Percentiles rank a stretch among this genome's conserved stretches.
phyloP scores from a whole-genome alignment of 371 early-diverging fungal genomes.

The Circinella umbellata region DNA sequence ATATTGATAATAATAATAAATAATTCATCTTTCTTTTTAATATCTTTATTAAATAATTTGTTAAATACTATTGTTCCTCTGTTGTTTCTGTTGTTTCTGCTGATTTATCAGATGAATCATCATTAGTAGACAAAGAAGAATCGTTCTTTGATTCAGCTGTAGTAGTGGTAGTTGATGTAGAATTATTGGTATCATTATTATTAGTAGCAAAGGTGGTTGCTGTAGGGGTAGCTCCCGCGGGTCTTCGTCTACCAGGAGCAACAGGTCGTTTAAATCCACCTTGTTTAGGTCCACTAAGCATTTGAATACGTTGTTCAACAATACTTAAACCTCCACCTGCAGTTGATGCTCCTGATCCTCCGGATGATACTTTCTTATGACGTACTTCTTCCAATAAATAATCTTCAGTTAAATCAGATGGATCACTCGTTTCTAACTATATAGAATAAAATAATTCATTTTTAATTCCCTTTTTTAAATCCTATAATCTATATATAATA shows the following conservation, averaged over 20 bases:
- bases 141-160: neutral
- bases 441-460: too few species aligned
- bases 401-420: conserved; percentile 62
- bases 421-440: conserved; percentile 73
- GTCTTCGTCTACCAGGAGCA: conserved; percentile 58
- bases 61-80: neutral
- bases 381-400: conserved; percentile 64
- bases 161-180: neutral
- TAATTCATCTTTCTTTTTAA: conserved; percentile 1
- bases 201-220: neutral
- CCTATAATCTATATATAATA: neutral
- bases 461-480: too few species aligned
- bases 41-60: neutral
- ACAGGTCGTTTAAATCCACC: conserved; percentile 54
- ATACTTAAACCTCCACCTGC: conserved; percentile 15
- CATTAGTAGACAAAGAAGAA: neutral
- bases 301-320: conserved; percentile 48
- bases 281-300: conserved; percentile 40
- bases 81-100: neutral
- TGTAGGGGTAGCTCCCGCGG: conserved; percentile 13
- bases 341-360: neutral
- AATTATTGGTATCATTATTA: neutral
- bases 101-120: neutral
- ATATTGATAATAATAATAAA: neutral
- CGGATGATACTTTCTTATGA: neutral